These are phyloP conservation scores for Coemansia guatemalensis DNA, from an alignment of 192 early-diverging fungal species.

Conservation along the genomic window DNA sequence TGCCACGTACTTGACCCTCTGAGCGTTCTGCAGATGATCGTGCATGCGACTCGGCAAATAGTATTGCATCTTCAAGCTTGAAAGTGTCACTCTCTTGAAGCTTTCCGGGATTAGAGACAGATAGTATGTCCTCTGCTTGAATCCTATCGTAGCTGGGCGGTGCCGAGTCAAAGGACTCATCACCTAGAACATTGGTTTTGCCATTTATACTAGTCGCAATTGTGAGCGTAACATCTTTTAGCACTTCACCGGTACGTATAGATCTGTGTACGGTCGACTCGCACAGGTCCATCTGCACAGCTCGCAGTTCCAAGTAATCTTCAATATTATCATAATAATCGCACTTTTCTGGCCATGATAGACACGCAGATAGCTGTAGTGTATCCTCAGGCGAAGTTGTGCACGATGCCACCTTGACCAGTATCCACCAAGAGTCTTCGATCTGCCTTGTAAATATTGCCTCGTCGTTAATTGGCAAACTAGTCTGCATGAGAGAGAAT, in stretches of 20 bases:
- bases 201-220: conserved; percentile 17
- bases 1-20: conserved; percentile 4
- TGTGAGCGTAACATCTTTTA: conserved; percentile 14
- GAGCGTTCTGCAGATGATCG: background rate
- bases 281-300: conserved; percentile 30
- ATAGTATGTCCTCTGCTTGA: conserved; percentile 1
- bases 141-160: conserved; percentile 6
- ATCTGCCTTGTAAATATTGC: conserved; percentile 38
- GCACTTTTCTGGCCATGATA: conserved; percentile 30
- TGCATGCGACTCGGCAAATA: background rate
- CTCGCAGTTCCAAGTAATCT: conserved; percentile 8
- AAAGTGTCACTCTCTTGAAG: no score
- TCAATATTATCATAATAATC: conserved; percentile 10
- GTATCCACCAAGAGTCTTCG: conserved; percentile 34
- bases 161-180: background rate
- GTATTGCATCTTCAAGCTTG: background rate
- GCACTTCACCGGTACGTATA: conserved; percentile 14
- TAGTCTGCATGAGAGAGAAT: conserved; percentile 14
- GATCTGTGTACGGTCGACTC: conserved; percentile 34
- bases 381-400: conserved; percentile 27
- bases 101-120: no score
- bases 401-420: conserved; percentile 27
- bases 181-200: background rate
- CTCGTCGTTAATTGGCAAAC: conserved; percentile 30
- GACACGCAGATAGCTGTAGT: conserved; percentile 14